Base-by-base conservation (phyloP, 352 stramenopile genomes). In the Phytophthora ohioensis region DNA sequence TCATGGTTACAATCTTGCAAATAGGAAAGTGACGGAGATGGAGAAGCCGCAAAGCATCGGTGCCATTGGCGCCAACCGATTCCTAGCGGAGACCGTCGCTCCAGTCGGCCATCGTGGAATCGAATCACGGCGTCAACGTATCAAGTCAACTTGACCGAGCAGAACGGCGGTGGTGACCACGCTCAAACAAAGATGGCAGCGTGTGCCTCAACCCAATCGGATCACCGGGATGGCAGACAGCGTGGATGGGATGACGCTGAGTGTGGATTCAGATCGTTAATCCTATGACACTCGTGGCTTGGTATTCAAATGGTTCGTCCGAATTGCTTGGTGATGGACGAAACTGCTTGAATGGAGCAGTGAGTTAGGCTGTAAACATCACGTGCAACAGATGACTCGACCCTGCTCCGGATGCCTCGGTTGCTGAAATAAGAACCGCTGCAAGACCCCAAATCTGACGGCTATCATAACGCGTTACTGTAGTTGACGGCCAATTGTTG, bases 171-270 rank as follows among this genome's bases (percentile, higher is more conserved):
- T 43, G 36, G 3, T 51, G 45, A 21, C 45, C 31, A 54, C 59
- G 31, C 6, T 48, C 48, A 56, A 7, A 39, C 7, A 39, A 11
- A 11, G 7, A 49, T 9, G 17, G 47, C 12, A 45, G 4, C 64
- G 12, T 55, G 67, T 67, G 68, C 68, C 43, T 67, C 55, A 56
- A 51, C 34, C 68, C 68, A 75, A 75, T 61, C 48, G 53, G 67
- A 65, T 45, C 35, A 46, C 36, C 32, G 15, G 67, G 54, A 61
- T 74, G 53, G 51, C 46, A 34, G 53, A 59, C 39, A 64, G 13
- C 32, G 31, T 12, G 35, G 58, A 73, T 69, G 59, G 2, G 54
- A 47, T 70, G 52, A 74, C 42, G 36, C 13, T 38, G 30, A 27
- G 7, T 21, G 31, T 32, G 17, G 47, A 52, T 65, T 55, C 36